A percentile compares a stretch with the other conserved stretches of the same genome.
These are phyloP conservation scores for Waltiozyma sp. DNA, from an alignment of 1,139 yeast species.

Conservation along the genomic window DNA sequence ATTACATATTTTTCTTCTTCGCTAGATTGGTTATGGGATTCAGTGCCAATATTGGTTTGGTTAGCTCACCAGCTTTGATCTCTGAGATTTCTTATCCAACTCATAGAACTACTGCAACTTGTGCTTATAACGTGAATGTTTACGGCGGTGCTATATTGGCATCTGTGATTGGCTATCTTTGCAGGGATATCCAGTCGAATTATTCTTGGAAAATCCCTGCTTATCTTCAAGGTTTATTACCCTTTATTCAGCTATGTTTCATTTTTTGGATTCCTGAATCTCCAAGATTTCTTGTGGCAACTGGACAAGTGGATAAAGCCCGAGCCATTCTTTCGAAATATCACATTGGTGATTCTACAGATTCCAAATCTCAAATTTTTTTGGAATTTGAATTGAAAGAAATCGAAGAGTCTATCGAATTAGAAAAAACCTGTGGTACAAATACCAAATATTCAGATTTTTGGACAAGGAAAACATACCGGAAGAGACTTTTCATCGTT, in stretches of 20 bases:
- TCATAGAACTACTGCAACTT: slow-evolving; percentile 34
- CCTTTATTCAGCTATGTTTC: slow-evolving; percentile 4
- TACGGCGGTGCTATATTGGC: slow-evolving; percentile 45
- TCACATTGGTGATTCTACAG: slow-evolving; percentile 34
- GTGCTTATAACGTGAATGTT: slow-evolving; percentile 37
- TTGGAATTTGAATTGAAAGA: slow-evolving; percentile 8
- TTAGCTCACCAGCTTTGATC: slow-evolving; percentile 23
- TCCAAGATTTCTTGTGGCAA: slow-evolving; percentile 26
- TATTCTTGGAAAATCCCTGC: slow-evolving; percentile 33
- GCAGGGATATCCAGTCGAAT: slow-evolving; percentile 9
- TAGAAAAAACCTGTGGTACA: slow-evolving; percentile 13
- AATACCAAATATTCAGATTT: slow-evolving; percentile 25
- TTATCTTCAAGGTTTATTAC: slow-evolving; percentile 5
- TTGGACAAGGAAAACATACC: slow-evolving; percentile 24
- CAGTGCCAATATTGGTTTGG: slow-evolving; percentile 21
- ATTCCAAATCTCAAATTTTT: slow-evolving; percentile 26
- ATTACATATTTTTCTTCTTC: slow-evolving; percentile 23
- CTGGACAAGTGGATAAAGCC: slow-evolving; percentile 1
- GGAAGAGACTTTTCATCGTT: slow-evolving; percentile 31
- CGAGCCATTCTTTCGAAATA: slow-evolving; percentile 28
- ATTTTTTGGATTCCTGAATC: slow-evolving; percentile 22
- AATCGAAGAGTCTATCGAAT: slow-evolving; percentile 7
- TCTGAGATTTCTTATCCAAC: slow-evolving; percentile 29
- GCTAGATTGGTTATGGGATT: slow-evolving; percentile 26
- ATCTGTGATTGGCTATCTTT: slow-evolving; percentile 39